Percentiles rank a stretch among this genome's conserved stretches.
These are phyloP conservation scores for Trichoderma polysporum DNA, from an alignment of 2,329 filamentous ascomycete genomes.

Conservation along the genomic window DNA sequence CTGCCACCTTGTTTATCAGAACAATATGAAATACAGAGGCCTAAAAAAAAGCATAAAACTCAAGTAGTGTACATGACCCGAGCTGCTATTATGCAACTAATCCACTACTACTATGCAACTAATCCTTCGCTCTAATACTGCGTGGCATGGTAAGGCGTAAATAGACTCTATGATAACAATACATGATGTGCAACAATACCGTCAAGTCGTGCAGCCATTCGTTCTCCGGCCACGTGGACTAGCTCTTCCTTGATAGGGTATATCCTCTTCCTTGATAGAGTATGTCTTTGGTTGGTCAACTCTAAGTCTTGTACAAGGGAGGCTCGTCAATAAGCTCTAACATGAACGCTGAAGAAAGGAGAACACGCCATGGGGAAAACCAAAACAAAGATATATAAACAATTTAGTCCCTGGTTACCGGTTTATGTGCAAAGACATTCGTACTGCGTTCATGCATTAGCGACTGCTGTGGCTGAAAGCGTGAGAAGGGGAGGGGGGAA, in stretches of 20 bases:
- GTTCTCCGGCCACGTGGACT: background rate
- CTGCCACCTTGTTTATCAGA: background rate
- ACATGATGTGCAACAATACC: background rate
- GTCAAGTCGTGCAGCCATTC: background rate
- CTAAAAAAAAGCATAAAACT: background rate
- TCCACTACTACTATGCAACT: background rate
- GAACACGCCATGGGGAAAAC: background rate
- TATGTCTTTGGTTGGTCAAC: background rate
- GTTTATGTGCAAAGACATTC: slow-evolving; percentile 22
- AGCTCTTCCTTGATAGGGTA: background rate
- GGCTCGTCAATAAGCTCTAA: background rate
- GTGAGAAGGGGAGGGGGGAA: background rate
- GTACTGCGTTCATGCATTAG: slow-evolving; percentile 12
- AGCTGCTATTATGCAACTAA: background rate
- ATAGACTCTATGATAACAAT: background rate
- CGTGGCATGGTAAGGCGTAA: background rate
- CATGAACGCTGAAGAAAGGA: background rate
- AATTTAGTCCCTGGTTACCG: background rate
- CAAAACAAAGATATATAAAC: background rate
- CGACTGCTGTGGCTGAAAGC: background rate
- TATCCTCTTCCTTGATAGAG: background rate
- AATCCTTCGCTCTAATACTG: background rate
- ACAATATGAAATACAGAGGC: background rate
- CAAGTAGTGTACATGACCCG: background rate
- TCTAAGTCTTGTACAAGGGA: background rate